Evolutionary conservation across 1,139 yeast species (phyloP).

Genomic region (Kluyveromyces sp.): DNA sequence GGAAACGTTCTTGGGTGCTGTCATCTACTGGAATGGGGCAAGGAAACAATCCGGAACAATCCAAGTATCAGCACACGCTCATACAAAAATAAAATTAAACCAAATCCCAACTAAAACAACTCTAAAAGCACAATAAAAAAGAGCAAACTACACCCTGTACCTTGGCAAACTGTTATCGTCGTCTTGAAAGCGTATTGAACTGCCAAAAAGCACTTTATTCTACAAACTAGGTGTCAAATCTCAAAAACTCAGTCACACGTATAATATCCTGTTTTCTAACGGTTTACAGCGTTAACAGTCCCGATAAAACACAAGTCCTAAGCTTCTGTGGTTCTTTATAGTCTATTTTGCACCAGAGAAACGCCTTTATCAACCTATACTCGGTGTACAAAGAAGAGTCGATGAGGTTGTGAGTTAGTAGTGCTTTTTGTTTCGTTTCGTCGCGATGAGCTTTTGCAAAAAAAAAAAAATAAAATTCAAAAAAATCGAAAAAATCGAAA

Average conservation of each 20-base stretch:
- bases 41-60: background rate
- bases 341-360: too few relatives aligned
- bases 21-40: background rate
- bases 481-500: too few relatives aligned
- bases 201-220: too few relatives aligned
- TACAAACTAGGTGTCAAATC: too few relatives aligned
- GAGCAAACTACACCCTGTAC: background rate
- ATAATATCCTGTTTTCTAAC: too few relatives aligned
- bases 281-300: too few relatives aligned
- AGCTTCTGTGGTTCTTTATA: too few relatives aligned
- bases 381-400: background rate
- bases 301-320: too few relatives aligned
- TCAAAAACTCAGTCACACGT: too few relatives aligned
- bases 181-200: too few relatives aligned
- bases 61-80: background rate
- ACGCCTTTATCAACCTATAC: too few relatives aligned
- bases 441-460: background rate
- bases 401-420: background rate
- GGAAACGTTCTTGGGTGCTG: constrained; percentile 5
- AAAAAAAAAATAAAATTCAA: background rate
- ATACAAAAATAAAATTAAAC: background rate
- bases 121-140: background rate
- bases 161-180: background rate
- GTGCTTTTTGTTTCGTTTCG: background rate
- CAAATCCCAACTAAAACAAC: background rate